Evolutionary conservation across 179 eudicot species (phyloP), one percentile per base, ranked within the genome.

Genomic region (Kewa caespitosa): DNA sequence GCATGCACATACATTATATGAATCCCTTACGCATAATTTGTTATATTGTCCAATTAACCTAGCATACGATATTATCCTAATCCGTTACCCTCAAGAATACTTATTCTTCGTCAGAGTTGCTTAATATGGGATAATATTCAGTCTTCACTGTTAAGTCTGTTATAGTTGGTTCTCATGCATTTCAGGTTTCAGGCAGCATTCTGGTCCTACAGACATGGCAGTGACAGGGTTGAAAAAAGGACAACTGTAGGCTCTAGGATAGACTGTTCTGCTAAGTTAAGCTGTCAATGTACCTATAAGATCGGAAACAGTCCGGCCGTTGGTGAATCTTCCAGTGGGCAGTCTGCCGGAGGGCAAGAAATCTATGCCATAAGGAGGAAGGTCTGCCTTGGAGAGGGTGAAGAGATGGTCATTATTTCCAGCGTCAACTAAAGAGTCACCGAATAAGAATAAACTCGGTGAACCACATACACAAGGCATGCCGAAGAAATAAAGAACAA

Each of bases 291-390:
- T 89, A 88, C 91, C 93, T 65, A 88, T 76, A 39, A 86, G 81
- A 59, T 90, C 94, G 0, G 84, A 80, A 38, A 85, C 80, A 27
- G 91, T 90, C 38, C 83, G 86, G 39, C 94, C 94, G 67, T 90
- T 88, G 2, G 94, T 90, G 82, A 88, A 90, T 76, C 94, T 85
- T 17, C 94, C 92, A 0, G 92, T 90, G 27, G 92, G 89, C 5
- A 76, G 83, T 20, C 91, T 87, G 46, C 74, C 72, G 4, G 92
- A 85, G 65, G 90, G 86, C 5, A 59, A 46, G 66, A 90, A 86
- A 39, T 88, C 92, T 30, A 90, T 85, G 60, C 94, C 94, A 25
- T 90, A 90, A 28, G 94, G 94, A 28, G 85, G 74, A 15, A 78
- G 55, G 83, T 76, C 74, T 25, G 80, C 85, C 41, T 79, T 78